Conservation (phyloP, 2,329 filamentous ascomycete species). For the Didymella glomerata region DNA sequence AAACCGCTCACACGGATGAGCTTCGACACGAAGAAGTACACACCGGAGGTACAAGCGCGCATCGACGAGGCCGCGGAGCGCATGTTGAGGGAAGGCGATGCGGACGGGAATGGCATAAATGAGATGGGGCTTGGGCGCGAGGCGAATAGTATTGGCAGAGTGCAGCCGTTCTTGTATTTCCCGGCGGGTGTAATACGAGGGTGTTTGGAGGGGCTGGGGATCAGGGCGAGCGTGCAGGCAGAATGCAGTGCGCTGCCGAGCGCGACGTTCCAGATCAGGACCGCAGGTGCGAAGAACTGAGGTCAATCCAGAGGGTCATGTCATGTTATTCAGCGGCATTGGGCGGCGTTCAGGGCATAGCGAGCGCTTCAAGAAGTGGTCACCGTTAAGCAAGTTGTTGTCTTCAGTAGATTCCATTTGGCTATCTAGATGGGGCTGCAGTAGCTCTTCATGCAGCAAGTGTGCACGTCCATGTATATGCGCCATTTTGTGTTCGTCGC, state of each 20-base stretch:
- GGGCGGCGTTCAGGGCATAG: slow-evolving; percentile 36
- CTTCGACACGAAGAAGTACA: slow-evolving; percentile 64
- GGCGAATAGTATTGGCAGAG: slow-evolving; percentile 53
- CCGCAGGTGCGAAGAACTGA: slow-evolving; percentile 72
- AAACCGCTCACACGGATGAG: slow-evolving; percentile 90
- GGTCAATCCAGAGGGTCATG: background rate
- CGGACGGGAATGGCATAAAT: slow-evolving; percentile 19
- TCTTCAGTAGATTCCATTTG: slow-evolving; percentile 18
- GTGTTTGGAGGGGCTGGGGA: slow-evolving; percentile 89
- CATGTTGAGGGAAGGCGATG: slow-evolving; percentile 43
- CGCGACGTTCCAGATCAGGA: slow-evolving; percentile 97
- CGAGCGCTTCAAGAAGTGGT: background rate
- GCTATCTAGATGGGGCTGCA: slow-evolving; percentile 17
- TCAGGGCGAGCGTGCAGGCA: slow-evolving; percentile 89
- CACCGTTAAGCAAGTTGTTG: slow-evolving; percentile 3
- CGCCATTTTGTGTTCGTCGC: slow-evolving; percentile 22
- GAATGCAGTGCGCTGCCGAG: slow-evolving; percentile 86
- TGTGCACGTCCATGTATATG: slow-evolving; percentile 14
- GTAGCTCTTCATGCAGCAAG: slow-evolving; percentile 17
- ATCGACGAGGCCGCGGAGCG: slow-evolving; percentile 20
- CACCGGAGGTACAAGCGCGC: slow-evolving; percentile 35
- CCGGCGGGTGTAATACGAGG: slow-evolving; percentile 92
- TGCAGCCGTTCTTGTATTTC: slow-evolving; percentile 81
- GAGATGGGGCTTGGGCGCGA: slow-evolving; percentile 55
- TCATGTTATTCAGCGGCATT: slow-evolving; percentile 40